These are phyloP conservation scores for Mallotus repandus DNA, from an alignment of 441 rosid genomes.

Conservation along the genomic window DNA sequence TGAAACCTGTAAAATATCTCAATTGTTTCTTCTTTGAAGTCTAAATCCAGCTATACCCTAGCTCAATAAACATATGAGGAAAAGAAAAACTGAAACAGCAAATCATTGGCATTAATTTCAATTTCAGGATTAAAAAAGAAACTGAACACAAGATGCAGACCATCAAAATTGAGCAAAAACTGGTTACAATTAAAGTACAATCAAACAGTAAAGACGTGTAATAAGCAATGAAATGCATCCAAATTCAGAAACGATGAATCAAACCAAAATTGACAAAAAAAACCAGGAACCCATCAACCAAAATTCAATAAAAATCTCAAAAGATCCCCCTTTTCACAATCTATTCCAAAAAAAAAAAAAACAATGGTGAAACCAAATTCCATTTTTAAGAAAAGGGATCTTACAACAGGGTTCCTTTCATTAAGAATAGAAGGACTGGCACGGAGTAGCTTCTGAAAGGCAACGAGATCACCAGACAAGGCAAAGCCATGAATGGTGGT, in stretches of 20 bases:
- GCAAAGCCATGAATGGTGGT: constrained; percentile 80
- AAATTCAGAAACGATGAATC: background rate
- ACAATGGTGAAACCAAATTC: background rate
- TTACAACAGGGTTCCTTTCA: constrained; percentile 79
- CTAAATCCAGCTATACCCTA: background rate
- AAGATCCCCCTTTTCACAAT: background rate
- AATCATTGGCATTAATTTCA: background rate
- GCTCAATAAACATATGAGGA: background rate
- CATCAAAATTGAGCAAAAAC: background rate
- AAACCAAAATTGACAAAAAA: background rate
- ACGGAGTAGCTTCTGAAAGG: constrained; percentile 65
- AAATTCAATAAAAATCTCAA: constrained; percentile 1
- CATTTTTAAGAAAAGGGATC: constrained; percentile 19
- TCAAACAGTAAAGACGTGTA: background rate
- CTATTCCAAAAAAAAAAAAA: background rate
- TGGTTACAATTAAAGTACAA: background rate
- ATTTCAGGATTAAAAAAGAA: background rate
- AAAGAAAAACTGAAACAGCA: no score
- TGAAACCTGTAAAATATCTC: background rate
- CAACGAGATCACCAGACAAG: constrained; percentile 75
- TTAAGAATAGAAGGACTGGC: constrained; percentile 73
- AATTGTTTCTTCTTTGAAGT: background rate
- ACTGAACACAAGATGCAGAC: background rate
- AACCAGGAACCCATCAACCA: background rate
- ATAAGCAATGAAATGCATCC: constrained; percentile 3